Conservation (phyloP, 169 alveolate genomes). For the Cryptosporidium xiaoi region DNA sequence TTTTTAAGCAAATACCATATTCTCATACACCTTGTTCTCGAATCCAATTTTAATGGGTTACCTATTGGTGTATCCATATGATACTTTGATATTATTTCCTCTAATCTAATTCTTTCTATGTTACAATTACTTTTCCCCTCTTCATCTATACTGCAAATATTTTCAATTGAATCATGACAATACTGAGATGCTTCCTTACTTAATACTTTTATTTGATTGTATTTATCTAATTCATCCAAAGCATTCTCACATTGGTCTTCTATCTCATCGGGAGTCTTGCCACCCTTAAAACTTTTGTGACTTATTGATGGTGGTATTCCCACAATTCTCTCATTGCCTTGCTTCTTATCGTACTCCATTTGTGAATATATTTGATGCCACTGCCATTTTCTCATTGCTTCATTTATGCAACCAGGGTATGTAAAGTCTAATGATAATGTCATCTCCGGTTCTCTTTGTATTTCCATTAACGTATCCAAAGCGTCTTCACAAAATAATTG, state of each 20-base stretch:
- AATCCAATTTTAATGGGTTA: conserved; percentile 43
- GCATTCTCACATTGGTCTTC: conserved; percentile 70
- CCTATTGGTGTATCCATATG: conserved; percentile 72
- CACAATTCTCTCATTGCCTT: conserved; percentile 27
- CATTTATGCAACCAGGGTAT: conserved; percentile 56
- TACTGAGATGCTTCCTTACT: conserved; percentile 51
- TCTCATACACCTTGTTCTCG: conserved; percentile 74
- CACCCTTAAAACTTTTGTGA: conserved; percentile 33
- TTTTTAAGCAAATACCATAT: conserved; percentile 47
- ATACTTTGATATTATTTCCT: conserved; percentile 34
- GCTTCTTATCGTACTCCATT: conserved; percentile 48
- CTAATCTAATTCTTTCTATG: conserved; percentile 42
- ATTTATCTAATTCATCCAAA: conserved; percentile 49
- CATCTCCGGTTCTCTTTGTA: conserved; percentile 57
- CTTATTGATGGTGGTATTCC: conserved; percentile 52
- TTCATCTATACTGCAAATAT: conserved; percentile 27
- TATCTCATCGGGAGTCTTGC: conserved; percentile 59
- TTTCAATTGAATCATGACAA: conserved; percentile 60
- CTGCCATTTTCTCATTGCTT: conserved; percentile 71
- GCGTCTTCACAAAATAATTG: conserved; percentile 70
- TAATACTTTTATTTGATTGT: conserved; percentile 21
- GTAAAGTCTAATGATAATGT: conserved; percentile 49
- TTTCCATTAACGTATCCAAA: conserved; percentile 34
- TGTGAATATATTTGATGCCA: conserved; percentile 63
- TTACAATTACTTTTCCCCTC: conserved; percentile 43